phyloP scores from a whole-genome alignment of 2,329 filamentous ascomycete genomes.

The Colletotrichum melonis region DNA sequence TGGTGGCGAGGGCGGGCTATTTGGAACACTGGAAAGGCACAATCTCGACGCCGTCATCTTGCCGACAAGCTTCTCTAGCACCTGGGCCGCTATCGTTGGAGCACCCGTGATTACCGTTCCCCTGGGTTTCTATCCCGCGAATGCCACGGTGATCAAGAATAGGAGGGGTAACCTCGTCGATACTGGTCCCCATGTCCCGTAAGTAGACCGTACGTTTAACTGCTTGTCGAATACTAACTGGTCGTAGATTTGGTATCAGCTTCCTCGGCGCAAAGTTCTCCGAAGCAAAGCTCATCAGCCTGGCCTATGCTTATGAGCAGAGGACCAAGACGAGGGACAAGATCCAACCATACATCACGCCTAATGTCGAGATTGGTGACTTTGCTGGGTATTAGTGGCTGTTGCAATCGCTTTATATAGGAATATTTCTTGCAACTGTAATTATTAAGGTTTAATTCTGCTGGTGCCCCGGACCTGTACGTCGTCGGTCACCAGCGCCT shows the following conservation, averaged over 20 bases:
- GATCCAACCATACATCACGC: slow-evolving; percentile 43
- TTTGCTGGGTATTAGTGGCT: slow-evolving; percentile 25
- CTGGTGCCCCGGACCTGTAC: neutral
- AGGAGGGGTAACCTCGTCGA: slow-evolving; percentile 32
- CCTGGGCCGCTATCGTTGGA: slow-evolving; percentile 39
- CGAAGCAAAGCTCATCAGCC: slow-evolving; percentile 70
- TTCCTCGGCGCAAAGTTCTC: slow-evolving; percentile 71
- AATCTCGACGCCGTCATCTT: slow-evolving; percentile 70
- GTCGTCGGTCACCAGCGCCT: neutral
- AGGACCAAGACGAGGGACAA: slow-evolving; percentile 50
- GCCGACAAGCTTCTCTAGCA: slow-evolving; percentile 55
- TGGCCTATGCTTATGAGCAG: slow-evolving; percentile 78
- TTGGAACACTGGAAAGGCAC: slow-evolving; percentile 66
- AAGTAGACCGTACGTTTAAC: neutral
- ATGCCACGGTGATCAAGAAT: slow-evolving; percentile 32
- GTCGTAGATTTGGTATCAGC: slow-evolving; percentile 64
- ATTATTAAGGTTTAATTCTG: neutral
- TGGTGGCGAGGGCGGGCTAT: slow-evolving; percentile 69
- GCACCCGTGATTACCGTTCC: slow-evolving; percentile 70
- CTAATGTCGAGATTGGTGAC: slow-evolving; percentile 46
- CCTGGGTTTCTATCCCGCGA: slow-evolving; percentile 57
- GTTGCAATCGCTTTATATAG: neutral
- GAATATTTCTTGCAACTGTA: neutral
- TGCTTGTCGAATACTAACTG: neutral
- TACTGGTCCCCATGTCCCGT: slow-evolving; percentile 37